These are phyloP conservation scores for Kodamaea plutei DNA, from an alignment of 1,139 yeast genomes.

Conservation along the genomic window DNA sequence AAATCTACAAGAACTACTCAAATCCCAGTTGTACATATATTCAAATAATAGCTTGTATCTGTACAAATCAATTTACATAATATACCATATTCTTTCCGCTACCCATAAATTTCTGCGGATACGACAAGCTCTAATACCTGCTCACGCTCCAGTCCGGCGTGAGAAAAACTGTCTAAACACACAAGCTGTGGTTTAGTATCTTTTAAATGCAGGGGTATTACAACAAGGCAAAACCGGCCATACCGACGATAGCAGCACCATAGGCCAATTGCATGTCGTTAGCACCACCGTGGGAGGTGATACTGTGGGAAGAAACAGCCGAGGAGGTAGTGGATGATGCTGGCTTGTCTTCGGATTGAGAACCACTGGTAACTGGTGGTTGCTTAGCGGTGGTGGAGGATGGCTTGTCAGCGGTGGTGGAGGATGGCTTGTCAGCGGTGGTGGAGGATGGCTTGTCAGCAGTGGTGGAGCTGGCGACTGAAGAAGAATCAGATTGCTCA, in stretches of 20 bases:
- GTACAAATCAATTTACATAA: too few species aligned
- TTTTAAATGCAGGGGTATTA: constrained; percentile 7
- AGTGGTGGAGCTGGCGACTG: constrained; percentile 13
- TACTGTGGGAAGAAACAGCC: constrained; percentile 6
- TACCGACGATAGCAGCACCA: constrained; percentile 19
- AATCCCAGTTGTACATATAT: too few species aligned
- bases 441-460: constrained; percentile 8
- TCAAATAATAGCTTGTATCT: too few species aligned
- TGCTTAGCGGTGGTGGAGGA: constrained; percentile 11
- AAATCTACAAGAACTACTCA: too few species aligned
- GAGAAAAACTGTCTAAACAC: too few species aligned
- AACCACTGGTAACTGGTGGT: constrained; percentile 11
- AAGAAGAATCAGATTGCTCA: constrained; percentile 13
- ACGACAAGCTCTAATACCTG: too few species aligned
- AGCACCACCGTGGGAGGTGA: constrained; percentile 10
- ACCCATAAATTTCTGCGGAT: too few species aligned
- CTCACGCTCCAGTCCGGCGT: too few species aligned
- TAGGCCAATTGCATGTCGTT: constrained; percentile 12
- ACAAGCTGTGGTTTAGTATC: constrained; percentile 1
- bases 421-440: constrained; percentile 8
- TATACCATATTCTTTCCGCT: too few species aligned
- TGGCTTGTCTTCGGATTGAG: constrained; percentile 8
- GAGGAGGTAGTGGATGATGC: constrained; percentile 6
- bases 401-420: constrained; percentile 11
- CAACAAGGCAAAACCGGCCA: constrained; percentile 18